Conservation (phyloP, 106 monocot genomes). For the Dendrobium huoshanense region DNA sequence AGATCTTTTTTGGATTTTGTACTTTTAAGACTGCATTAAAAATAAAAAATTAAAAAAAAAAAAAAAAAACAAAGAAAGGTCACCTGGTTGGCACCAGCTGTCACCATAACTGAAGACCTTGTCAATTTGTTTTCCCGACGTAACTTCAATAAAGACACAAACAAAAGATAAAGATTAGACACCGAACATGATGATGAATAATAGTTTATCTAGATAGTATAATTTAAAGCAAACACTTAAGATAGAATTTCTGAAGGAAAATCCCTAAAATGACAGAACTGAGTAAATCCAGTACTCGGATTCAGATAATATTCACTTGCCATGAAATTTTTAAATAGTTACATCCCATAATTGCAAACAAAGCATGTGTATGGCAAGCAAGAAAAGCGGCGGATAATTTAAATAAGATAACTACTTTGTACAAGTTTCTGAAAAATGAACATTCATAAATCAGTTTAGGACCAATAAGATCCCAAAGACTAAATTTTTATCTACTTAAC, state of each 20-base stretch:
- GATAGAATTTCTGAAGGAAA: not conserved
- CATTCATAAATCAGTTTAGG: not conserved
- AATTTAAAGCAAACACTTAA: not conserved
- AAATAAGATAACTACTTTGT: not conserved
- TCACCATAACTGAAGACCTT: constrained; percentile 89
- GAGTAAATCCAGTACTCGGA: not conserved
- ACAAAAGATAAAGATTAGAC: not conserved
- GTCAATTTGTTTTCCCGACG: constrained; percentile 75
- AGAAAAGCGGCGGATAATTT: not conserved
- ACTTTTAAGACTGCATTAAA: too few species aligned
- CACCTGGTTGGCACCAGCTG: constrained; percentile 99
- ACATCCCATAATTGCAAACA: not conserved
- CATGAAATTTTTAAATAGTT: not conserved
- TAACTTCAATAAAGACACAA: constrained; percentile 19
- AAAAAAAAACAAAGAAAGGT: not conserved
- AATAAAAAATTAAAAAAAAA: too few species aligned
- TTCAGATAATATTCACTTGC: too few species aligned
- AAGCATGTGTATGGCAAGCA: not conserved
- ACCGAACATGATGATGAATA: not conserved
- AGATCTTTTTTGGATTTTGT: not conserved
- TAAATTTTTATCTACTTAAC: not conserved
- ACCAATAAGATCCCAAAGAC: not conserved
- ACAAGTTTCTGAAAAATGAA: not conserved
- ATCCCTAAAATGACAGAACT: not conserved
- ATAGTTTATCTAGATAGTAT: not conserved